Conservation (phyloP, 2,329 filamentous ascomycete genomes). For the Aspergillus proliferans region DNA sequence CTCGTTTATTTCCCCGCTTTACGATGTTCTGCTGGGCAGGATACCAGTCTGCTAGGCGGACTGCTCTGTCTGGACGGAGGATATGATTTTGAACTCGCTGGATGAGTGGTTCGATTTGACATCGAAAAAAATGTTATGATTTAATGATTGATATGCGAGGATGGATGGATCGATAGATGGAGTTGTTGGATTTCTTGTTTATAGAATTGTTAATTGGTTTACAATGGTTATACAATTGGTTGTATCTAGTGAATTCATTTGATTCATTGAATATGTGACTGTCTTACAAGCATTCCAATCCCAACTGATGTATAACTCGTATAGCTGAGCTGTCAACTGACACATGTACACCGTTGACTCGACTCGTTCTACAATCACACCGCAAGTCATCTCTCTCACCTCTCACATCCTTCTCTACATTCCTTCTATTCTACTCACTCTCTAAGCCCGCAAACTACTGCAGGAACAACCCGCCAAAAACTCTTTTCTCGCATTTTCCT, state of each 20-base stretch:
- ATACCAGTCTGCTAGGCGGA: not conserved
- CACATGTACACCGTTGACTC: not conserved
- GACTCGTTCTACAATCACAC: not conserved
- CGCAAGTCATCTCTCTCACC: not conserved
- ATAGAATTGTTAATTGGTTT: not conserved
- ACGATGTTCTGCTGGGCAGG: not conserved
- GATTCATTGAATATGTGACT: not conserved
- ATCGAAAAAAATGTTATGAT: not conserved
- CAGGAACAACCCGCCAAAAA: not conserved
- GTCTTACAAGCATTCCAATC: not conserved
- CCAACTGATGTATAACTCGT: not conserved
- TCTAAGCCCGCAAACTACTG: not conserved
- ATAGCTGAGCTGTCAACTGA: not conserved
- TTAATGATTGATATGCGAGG: not conserved
- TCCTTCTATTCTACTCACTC: not conserved
- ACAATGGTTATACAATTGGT: not conserved
- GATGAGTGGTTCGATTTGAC: not conserved
- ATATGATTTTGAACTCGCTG: not conserved
- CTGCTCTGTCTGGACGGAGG: constrained; percentile 1
- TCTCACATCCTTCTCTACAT: not conserved
- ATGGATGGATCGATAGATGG: not conserved
- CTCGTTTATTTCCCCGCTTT: not conserved
- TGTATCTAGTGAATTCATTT: not conserved
- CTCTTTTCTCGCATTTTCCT: not conserved
- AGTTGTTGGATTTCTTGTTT: not conserved